These are phyloP conservation scores for Serpula lacrymans DNA, from an alignment of 768 basidiomycete species.

Conservation along the genomic window DNA sequence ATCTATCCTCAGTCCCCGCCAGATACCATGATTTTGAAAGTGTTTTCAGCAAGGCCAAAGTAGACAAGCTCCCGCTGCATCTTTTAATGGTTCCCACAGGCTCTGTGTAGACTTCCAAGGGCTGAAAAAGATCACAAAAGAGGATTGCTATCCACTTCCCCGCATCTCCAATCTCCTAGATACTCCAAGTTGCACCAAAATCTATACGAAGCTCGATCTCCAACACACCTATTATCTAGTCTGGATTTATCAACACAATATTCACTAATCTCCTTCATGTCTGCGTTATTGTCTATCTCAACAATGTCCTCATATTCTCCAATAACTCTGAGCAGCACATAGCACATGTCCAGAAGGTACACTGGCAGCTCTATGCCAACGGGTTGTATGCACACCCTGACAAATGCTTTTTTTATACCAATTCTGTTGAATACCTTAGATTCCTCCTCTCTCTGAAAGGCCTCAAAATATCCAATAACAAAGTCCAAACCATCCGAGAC, in stretches of 20 bases:
- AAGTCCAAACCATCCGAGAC: slow-evolving; percentile 28
- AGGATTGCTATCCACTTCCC: slow-evolving; percentile 31
- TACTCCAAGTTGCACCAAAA: slow-evolving; percentile 15
- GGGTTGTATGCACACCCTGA: too few species aligned
- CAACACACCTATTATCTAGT: slow-evolving; percentile 38
- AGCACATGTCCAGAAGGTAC: too few species aligned
- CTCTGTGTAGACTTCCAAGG: slow-evolving; percentile 28
- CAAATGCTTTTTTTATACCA: too few species aligned
- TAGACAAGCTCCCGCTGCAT: too few species aligned
- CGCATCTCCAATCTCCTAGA: slow-evolving; percentile 30
- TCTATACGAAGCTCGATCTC: slow-evolving; percentile 37
- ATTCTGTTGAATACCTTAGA: slow-evolving; percentile 29
- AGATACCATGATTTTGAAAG: too few species aligned
- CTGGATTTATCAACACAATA: slow-evolving; percentile 33
- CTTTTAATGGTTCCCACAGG: slow-evolving; percentile 23
- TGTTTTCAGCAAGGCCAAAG: too few species aligned
- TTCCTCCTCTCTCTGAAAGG: slow-evolving; percentile 23
- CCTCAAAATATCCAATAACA: slow-evolving; percentile 35
- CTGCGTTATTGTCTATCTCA: slow-evolving; percentile 41
- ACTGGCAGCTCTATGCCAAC: too few species aligned
- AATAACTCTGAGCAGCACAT: too few species aligned
- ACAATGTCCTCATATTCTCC: slow-evolving; percentile 43
- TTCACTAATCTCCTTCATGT: too few species aligned
- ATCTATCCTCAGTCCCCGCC: too few species aligned
- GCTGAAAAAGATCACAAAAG: slow-evolving; percentile 27